Conservation (phyloP, 2,329 filamentous ascomycete species). For the Endothia cerciana region DNA sequence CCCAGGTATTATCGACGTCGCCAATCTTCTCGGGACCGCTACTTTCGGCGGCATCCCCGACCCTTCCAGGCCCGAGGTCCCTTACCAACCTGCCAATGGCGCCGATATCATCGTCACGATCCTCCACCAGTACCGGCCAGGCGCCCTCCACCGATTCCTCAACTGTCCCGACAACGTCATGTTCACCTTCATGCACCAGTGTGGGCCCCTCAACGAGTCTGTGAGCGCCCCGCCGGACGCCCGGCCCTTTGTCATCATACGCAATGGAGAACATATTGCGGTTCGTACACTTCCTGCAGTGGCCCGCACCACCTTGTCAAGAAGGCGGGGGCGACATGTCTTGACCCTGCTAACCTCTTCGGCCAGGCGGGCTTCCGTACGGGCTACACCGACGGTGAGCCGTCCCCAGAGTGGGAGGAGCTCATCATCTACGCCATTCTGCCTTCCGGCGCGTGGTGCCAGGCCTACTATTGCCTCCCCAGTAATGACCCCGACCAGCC, state of each 20-base stretch:
- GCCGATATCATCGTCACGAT: constrained; percentile 16
- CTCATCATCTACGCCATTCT: background rate
- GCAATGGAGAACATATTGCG: background rate
- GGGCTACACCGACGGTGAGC: background rate
- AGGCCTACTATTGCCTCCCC: background rate
- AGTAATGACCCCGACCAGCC: background rate
- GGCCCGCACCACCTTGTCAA: background rate
- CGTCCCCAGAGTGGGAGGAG: background rate
- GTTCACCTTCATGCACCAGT: background rate
- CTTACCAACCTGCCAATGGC: background rate
- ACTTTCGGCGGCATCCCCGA: background rate
- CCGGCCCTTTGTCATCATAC: constrained; percentile 3
- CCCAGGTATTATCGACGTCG: constrained; percentile 8
- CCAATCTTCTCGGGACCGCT: background rate
- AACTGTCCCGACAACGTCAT: background rate
- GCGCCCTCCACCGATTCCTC: background rate
- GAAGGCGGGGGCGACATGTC: no score
- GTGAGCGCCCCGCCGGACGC: background rate
- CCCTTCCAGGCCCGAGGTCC: background rate
- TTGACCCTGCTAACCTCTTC: background rate
- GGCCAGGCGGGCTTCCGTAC: background rate
- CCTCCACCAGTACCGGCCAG: constrained; percentile 7
- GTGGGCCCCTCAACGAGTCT: background rate
- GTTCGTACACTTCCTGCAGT: no score
- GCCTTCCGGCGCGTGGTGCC: background rate